Conservation (phyloP, 1,139 yeast genomes). For the Hansenula lynferdii region DNA sequence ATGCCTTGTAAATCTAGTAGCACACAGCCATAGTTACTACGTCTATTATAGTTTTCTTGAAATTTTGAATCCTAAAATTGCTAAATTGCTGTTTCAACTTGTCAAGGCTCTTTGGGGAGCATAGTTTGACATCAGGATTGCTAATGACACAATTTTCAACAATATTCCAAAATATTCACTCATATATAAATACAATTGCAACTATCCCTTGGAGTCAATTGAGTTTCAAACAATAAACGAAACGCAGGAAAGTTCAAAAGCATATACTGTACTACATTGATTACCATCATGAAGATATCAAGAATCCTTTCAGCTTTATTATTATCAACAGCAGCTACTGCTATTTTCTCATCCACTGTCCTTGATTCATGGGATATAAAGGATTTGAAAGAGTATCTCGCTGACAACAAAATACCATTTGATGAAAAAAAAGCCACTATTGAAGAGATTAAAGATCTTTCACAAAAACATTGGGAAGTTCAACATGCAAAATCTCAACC, state of each 20-base stretch:
- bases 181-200: not conserved
- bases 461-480: slow-evolving; percentile 30
- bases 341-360: slow-evolving; percentile 11
- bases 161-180: not conserved
- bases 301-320: slow-evolving; percentile 8
- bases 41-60: not conserved
- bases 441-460: slow-evolving; percentile 32
- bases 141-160: slow-evolving; percentile 1
- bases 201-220: too few species aligned
- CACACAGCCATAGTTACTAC: too few species aligned
- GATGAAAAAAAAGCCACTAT: slow-evolving; percentile 22
- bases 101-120: not conserved
- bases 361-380: slow-evolving; percentile 26
- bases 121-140: not conserved
- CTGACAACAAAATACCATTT: slow-evolving; percentile 28
- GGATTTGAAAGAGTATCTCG: slow-evolving; percentile 29
- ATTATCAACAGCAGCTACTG: slow-evolving; percentile 7
- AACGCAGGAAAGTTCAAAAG: too few species aligned
- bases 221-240: too few species aligned
- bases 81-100: slow-evolving; percentile 3
- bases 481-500: slow-evolving; percentile 12
- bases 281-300: slow-evolving; percentile 11
- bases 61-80: not conserved
- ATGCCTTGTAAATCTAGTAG: too few species aligned
- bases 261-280: too few species aligned